Percentiles rank a stretch among this genome's conserved stretches.
Conservation (phyloP, 1,284 basidiomycete genomes). For the Ustilago bromivora region DNA sequence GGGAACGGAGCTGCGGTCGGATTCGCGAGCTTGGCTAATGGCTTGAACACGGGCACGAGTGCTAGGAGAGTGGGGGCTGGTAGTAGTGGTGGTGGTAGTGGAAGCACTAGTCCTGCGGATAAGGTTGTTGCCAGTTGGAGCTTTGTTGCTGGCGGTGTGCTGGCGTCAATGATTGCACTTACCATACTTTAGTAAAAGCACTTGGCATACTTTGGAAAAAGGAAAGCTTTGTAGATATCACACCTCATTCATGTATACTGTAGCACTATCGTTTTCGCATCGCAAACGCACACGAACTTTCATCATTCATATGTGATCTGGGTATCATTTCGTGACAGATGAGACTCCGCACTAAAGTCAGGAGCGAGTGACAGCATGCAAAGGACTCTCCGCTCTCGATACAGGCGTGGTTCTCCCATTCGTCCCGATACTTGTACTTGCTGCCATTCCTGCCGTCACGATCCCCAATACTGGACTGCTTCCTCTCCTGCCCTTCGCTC, state of each 20-base stretch:
- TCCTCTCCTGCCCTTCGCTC: constrained; percentile 3
- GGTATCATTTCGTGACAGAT: background rate
- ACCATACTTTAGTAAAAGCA: background rate
- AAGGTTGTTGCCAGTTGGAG: constrained; percentile 1
- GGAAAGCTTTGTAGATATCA: background rate
- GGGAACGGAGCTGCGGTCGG: constrained; percentile 44
- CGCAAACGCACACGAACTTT: background rate
- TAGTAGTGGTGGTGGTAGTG: constrained; percentile 2
- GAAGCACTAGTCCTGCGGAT: constrained; percentile 23
- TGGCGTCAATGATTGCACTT: constrained; percentile 5
- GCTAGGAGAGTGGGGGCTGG: constrained; percentile 34
- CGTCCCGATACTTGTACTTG: background rate
- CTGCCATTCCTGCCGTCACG: background rate
- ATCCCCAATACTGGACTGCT: constrained; percentile 13
- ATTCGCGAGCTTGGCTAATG: constrained; percentile 57
- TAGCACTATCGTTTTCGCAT: constrained; percentile 8
- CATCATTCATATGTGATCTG: background rate
- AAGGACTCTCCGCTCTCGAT: constrained; percentile 15
- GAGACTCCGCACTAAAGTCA: background rate
- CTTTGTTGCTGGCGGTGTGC: background rate
- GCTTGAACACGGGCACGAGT: constrained; percentile 49
- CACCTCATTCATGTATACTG: background rate
- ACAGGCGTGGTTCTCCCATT: constrained; percentile 6
- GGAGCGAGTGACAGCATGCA: constrained; percentile 8
- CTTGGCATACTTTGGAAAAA: background rate